Evolutionary conservation across 495 filamentous ascomycete genomes (phyloP), one percentile per base, ranked within the genome.

Genomic region (Penicillium atrosanguineum): DNA sequence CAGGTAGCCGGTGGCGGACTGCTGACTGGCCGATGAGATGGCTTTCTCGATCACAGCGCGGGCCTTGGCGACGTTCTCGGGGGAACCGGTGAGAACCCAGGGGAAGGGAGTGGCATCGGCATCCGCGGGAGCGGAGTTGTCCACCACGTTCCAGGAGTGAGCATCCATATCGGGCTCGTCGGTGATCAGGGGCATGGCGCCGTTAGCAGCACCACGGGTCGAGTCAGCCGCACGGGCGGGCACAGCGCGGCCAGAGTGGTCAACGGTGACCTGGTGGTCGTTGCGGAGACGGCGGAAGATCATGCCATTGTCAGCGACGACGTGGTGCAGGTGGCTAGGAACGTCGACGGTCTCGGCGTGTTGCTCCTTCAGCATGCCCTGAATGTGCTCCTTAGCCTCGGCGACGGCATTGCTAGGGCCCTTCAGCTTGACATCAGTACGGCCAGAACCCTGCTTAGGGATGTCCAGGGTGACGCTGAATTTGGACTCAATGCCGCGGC

Each of bases 401-500:
- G 88, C 87, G 38, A 97, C 89, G 57, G 89, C 85, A 23, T 68
- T 80, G 46, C 88, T 83, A 43, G 86, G 79, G 38, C 94, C 94
- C 52, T 83, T 82, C 48, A 99, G 81, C 74, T 93, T 96, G 60
- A 99, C 83, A 46, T 84, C 80, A 28, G 80, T 79, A 50, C 83
- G 79, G 21, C 76, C 79, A 42, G 80, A 82, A 16, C 90, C 91
- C 45, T 87, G 82, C 57, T 89, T 88, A 11, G 94, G 94, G 48
- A 99, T 88, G 59, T 96, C 90, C 55, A 99, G 82, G 15, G 84
- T 85, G 59, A 99, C 85, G 52, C 85, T 86, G 79, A 97, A 96
- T 65, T 90, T 82, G 20, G 87, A 82, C 73, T 97, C 94, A n/a
- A 99, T 82, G 40, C 82, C 79, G 46, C 89, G 86, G 55, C 91